phyloP scores from a whole-genome alignment of 495 filamentous ascomycete species.

The Immersiella caudata region DNA sequence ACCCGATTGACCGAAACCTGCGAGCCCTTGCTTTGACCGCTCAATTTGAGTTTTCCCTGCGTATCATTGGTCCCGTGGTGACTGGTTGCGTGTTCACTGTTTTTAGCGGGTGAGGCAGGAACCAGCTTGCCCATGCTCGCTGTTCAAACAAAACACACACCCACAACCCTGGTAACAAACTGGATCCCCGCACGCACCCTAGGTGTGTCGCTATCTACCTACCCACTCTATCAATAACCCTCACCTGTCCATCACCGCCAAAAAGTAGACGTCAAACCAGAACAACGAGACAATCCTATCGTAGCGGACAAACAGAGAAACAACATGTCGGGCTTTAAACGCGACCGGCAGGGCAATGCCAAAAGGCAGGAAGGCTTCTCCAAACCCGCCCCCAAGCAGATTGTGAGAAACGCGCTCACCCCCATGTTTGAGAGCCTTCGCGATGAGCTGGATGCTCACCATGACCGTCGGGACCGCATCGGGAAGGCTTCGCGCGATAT shows the following conservation, averaged over 20 bases:
- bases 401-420: conserved; percentile 56
- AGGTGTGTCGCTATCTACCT: conserved; percentile 23
- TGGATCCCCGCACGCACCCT: conserved; percentile 10
- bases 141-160: background rate
- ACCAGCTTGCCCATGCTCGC: background rate
- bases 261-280: background rate
- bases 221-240: too few relatives aligned
- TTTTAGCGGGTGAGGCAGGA: background rate
- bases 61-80: background rate
- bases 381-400: conserved; percentile 34
- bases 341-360: conserved; percentile 62
- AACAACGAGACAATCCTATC: background rate
- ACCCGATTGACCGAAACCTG: background rate
- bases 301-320: background rate
- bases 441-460: conserved; percentile 87
- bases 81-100: background rate
- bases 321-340: conserved; percentile 54
- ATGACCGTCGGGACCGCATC: conserved; percentile 86
- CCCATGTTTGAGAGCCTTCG: conserved; percentile 86
- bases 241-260: conserved; percentile 5
- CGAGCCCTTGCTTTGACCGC: background rate
- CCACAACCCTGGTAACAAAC: background rate
- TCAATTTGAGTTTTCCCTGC: background rate
- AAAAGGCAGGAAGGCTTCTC: conserved; percentile 39
- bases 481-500: conserved; percentile 90